These are phyloP conservation scores for Knufia petricola DNA, from an alignment of 2,329 filamentous ascomycete species.

Conservation along the genomic window DNA sequence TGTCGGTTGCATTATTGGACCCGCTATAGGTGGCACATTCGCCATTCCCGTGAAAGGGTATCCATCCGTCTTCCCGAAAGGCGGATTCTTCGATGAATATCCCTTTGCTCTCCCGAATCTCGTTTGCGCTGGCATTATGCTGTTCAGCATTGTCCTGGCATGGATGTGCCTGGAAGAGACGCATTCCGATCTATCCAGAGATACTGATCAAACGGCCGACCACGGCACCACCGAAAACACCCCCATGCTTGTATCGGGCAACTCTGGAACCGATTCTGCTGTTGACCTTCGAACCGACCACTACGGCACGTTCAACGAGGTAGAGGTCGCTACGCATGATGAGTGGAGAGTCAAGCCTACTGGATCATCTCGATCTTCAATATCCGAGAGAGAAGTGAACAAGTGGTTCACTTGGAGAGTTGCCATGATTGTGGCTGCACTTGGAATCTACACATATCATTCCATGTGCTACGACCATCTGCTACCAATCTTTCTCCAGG, in stretches of 20 bases:
- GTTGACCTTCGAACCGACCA: conserved; percentile 68
- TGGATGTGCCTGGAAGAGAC: conserved; percentile 79
- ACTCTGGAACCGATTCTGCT: conserved; percentile 61
- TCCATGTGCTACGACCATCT: conserved; percentile 92
- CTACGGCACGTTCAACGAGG: conserved; percentile 62
- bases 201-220: conserved; percentile 31
- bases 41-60: conserved; percentile 68
- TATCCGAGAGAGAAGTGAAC: conserved; percentile 31
- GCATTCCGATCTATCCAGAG: conserved; percentile 68
- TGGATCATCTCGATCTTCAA: conserved; percentile 31
- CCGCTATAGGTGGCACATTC: conserved; percentile 78
- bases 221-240: conserved; percentile 50
- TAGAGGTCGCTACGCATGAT: conserved; percentile 46
- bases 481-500: conserved; percentile 85
- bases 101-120: conserved; percentile 87
- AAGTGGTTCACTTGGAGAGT: conserved; percentile 55
- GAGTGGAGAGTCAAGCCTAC: conserved; percentile 44
- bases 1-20: conserved; percentile 79
- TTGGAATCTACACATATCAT: conserved; percentile 83
- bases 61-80: conserved; percentile 57
- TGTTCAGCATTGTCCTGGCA: conserved; percentile 70
- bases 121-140: conserved; percentile 65
- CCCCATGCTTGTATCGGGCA: conserved; percentile 64
- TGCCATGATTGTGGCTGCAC: conserved; percentile 64
- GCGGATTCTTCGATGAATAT: conserved; percentile 56